Conservation (phyloP, 2,329 filamentous ascomycete genomes). For the Hypoxylon sp. region DNA sequence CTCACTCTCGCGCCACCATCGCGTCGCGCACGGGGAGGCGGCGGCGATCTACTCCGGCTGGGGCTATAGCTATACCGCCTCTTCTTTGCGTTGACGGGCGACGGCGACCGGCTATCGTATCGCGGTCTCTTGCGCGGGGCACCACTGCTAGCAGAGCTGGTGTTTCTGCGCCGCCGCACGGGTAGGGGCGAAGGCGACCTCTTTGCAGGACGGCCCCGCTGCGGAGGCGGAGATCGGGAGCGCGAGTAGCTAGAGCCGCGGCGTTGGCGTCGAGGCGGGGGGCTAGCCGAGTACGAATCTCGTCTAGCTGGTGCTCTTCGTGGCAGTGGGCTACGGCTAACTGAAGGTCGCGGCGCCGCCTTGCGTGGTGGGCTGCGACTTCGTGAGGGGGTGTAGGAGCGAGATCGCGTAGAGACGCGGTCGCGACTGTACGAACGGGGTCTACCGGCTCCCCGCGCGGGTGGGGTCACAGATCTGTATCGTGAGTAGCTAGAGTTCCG, state of each 20-base stretch:
- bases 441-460: slow-evolving; percentile 36
- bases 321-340: slow-evolving; percentile 44
- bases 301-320: slow-evolving; percentile 43
- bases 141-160: slow-evolving; percentile 45
- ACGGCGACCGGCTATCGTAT: slow-evolving; percentile 50
- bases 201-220: slow-evolving; percentile 32
- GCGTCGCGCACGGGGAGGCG: slow-evolving; percentile 21
- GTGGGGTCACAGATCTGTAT: slow-evolving; percentile 47
- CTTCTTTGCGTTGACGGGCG: slow-evolving; percentile 38
- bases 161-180: slow-evolving; percentile 37
- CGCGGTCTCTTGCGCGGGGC: slow-evolving; percentile 44
- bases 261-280: slow-evolving; percentile 31
- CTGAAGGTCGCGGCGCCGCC: slow-evolving; percentile 34
- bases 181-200: slow-evolving; percentile 43
- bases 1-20: slow-evolving; percentile 15
- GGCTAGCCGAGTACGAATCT: slow-evolving; percentile 45
- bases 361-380: slow-evolving; percentile 48
- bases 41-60: slow-evolving; percentile 26
- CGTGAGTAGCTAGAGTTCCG: slow-evolving; percentile 47
- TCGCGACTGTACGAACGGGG: slow-evolving; percentile 46
- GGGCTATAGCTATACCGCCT: slow-evolving; percentile 43
- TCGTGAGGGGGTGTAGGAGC: slow-evolving; percentile 48
- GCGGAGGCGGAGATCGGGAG: slow-evolving; percentile 36
- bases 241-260: slow-evolving; percentile 44
- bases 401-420: slow-evolving; percentile 45